Evolutionary conservation across 176 grass and related monocot species (phyloP), one percentile per base, ranked within the genome.

Genomic region (Triticum monococcum): DNA sequence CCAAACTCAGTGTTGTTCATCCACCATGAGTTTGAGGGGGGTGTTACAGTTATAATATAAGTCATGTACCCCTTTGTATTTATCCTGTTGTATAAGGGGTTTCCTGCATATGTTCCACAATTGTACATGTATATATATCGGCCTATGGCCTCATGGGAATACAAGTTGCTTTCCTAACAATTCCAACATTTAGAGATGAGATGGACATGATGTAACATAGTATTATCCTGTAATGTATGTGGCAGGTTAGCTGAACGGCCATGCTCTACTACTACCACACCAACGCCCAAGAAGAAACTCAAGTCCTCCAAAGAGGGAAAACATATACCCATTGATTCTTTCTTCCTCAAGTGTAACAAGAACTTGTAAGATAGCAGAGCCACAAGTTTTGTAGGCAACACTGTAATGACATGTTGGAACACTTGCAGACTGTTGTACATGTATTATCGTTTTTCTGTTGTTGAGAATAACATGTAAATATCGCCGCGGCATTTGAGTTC

Each of bases 291-390:
- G 76, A 98, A 97, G 77, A 98, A 90, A 78, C 72, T 80, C 18
- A 98, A 93, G 76, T 41, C 80, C 67, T 81, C 83, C 23, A 91
- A 69, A 76, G 80, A 89, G 73, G 95, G 87, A 64, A 95, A 90
- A 57, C 90, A 91, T 43, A 91, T 93, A 79, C 93, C 95, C 23
- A 95, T 98, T 63, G 93, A 98, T 64, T 88, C 89, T 30, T 98
- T 95, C 74, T 98, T 98, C 54, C 64, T 36, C 11, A 98, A 87
- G 79, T 37, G 77, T 75, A 83, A 92, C 68, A 97, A 84, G 43
- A 85, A 81, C 2, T 65, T 75, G 86, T 91, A 81, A 77, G 25
- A 62, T 65, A 61, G 28, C 18, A 68, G 43, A 13, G 20, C 64
- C 20, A 77, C 46, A 56, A 7, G 26, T 62, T 14, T 48, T 77